phyloP scores from a whole-genome alignment of 2,329 filamentous ascomycete species.

The Monilinia fructigena region DNA sequence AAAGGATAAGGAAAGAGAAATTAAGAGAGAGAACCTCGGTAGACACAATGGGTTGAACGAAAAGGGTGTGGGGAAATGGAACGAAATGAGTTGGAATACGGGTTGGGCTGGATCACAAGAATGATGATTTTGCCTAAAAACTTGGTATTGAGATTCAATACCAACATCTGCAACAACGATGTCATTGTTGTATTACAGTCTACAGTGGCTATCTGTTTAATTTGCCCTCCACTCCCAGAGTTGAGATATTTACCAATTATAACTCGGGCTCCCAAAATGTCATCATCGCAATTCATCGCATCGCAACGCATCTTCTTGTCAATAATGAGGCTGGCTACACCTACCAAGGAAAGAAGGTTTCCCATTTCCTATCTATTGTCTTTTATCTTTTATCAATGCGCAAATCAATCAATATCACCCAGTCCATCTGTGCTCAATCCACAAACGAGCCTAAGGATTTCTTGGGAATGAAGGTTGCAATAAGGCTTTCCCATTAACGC shows the following conservation, averaged over 20 bases:
- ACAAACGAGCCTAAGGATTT: background rate
- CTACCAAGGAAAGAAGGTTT: background rate
- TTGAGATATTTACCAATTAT: slow-evolving; percentile 3
- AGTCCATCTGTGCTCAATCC: background rate
- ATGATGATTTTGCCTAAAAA: background rate
- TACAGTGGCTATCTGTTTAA: background rate
- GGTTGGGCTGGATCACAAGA: background rate
- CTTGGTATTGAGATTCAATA: slow-evolving; percentile 17
- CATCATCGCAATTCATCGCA: background rate
- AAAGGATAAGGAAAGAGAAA: background rate
- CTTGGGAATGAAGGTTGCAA: slow-evolving; percentile 15
- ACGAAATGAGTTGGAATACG: slow-evolving; percentile 1
- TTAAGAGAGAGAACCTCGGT: background rate
- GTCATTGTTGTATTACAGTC: slow-evolving; percentile 3
- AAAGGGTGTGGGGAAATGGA: slow-evolving; percentile 2
- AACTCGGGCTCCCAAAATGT: background rate
- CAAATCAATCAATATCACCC: slow-evolving; percentile 5
- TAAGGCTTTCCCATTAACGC: background rate
- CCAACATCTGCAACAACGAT: slow-evolving; percentile 21
- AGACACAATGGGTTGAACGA: background rate
- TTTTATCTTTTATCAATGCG: slow-evolving; percentile 4
- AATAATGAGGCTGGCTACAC: slow-evolving; percentile 3
- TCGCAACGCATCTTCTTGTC: background rate
- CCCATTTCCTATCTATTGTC: background rate
- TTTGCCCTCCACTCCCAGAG: background rate